These are phyloP conservation scores for Ziziphus jujuba DNA, from an alignment of 306 rosid species.

Conservation along the genomic window DNA sequence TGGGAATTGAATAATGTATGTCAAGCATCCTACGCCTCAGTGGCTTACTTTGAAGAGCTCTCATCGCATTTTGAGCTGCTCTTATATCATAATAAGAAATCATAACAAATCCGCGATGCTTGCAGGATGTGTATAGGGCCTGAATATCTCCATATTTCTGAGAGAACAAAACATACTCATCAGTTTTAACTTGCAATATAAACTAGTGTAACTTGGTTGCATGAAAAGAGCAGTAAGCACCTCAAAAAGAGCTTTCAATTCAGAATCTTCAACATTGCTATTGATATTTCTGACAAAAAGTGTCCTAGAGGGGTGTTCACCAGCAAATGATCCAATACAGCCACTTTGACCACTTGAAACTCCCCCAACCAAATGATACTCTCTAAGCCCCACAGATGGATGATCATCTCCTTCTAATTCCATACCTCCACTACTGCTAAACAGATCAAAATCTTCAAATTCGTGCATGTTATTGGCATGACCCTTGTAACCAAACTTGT, in stretches of 20 bases:
- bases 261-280: slow-evolving; percentile 50
- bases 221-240: slow-evolving; percentile 7
- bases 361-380: slow-evolving; percentile 29
- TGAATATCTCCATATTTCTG: slow-evolving; percentile 46
- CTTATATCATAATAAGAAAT: slow-evolving; percentile 47
- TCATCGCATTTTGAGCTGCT: slow-evolving; percentile 41
- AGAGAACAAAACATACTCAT: slow-evolving; percentile 2
- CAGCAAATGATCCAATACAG: slow-evolving; percentile 32
- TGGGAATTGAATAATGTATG: slow-evolving; percentile 42
- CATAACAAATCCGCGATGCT: slow-evolving; percentile 55
- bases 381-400: slow-evolving; percentile 29
- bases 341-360: slow-evolving; percentile 26
- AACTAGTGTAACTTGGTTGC: background rate
- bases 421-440: slow-evolving; percentile 51
- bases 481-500: slow-evolving; percentile 31
- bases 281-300: slow-evolving; percentile 49
- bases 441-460: slow-evolving; percentile 42
- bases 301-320: slow-evolving; percentile 51
- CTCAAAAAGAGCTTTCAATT: slow-evolving; percentile 46
- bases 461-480: slow-evolving; percentile 33
- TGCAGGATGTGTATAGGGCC: slow-evolving; percentile 47
- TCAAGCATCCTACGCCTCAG: slow-evolving; percentile 43
- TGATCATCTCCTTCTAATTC: slow-evolving; percentile 40
- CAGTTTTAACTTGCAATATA: background rate
- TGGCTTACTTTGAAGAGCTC: slow-evolving; percentile 39